Percentiles rank a stretch among this genome's conserved stretches.
Conservation (phyloP, 176 grass and related monocot species). For the Chloris gayana region DNA sequence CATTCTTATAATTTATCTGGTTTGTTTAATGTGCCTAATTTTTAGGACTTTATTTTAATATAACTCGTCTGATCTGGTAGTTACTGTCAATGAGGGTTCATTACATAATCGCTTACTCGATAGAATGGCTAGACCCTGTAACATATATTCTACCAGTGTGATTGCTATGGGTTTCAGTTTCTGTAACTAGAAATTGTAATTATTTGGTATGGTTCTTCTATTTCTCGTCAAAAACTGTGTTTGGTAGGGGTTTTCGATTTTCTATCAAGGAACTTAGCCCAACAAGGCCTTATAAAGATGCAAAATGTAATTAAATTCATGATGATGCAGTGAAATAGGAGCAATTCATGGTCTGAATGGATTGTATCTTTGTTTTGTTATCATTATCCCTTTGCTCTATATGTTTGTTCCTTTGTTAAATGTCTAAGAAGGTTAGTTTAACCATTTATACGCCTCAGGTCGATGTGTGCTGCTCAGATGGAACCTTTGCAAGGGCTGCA, state of each 20-base stretch:
- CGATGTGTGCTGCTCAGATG: slow-evolving; percentile 72
- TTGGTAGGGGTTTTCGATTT: too few relatives aligned
- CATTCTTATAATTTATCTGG: neutral
- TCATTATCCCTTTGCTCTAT: neutral
- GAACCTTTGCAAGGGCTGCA: slow-evolving; percentile 71
- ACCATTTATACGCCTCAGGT: slow-evolving; percentile 43
- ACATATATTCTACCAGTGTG: neutral
- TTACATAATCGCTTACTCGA: neutral
- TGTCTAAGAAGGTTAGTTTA: neutral
- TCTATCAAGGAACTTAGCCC: too few relatives aligned
- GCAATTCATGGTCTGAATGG: neutral
- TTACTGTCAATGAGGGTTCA: neutral
- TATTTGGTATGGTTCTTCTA: too few relatives aligned
- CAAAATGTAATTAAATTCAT: too few relatives aligned
- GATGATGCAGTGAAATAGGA: neutral
- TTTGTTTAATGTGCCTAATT: neutral
- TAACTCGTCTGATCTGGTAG: neutral
- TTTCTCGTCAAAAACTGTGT: too few relatives aligned
- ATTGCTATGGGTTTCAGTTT: too few relatives aligned
- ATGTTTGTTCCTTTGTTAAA: neutral
- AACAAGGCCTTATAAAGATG: too few relatives aligned
- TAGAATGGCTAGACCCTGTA: neutral
- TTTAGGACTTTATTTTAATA: neutral
- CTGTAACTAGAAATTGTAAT: too few relatives aligned
- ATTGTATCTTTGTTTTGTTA: neutral